Evolutionary conservation across 371 early-diverging fungal genomes (phyloP).

Genomic region (Rhizopus sp.): DNA sequence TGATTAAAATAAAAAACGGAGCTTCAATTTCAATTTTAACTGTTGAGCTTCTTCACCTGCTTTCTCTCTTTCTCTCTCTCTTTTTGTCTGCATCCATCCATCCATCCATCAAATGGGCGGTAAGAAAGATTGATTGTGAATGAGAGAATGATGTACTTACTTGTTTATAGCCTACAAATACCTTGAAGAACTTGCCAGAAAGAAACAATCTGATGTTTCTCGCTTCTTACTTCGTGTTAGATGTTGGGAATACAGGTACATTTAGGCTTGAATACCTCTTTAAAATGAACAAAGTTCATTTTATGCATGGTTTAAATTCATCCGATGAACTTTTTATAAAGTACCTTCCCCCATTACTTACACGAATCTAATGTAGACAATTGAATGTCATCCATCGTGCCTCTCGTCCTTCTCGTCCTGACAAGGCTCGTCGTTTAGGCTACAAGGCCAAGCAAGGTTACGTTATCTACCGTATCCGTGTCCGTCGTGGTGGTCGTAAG

Average conservation of each 20-base stretch:
- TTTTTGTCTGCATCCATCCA: constrained; percentile 4
- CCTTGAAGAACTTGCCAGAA: constrained; percentile 96
- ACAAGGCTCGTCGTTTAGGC: constrained; percentile 98
- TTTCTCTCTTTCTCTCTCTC: neutral
- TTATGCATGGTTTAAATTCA: constrained; percentile 8
- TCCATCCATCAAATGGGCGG: constrained; percentile 6
- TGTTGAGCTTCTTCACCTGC: no score
- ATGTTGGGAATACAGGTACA: constrained; percentile 85
- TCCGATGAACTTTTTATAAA: constrained; percentile 1
- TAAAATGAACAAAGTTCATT: neutral
- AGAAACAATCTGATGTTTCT: constrained; percentile 99
- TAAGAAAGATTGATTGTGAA: neutral
- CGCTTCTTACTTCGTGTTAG: constrained; percentile 97
- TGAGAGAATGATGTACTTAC: neutral
- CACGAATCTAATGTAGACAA: constrained; percentile 63
- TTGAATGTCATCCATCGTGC: constrained; percentile 97
- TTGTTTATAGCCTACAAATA: constrained; percentile 82
- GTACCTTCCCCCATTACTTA: constrained; percentile 3
- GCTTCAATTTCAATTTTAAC: neutral
- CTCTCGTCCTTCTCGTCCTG: constrained; percentile 97
- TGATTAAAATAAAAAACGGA: neutral
- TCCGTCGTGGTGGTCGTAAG: constrained; percentile 98
- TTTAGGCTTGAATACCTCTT: constrained; percentile 9
- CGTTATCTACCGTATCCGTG: constrained; percentile 96
- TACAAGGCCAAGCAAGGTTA: constrained; percentile 99